A percentile compares a stretch with the other conserved stretches of the same genome.
phyloP scores from a whole-genome alignment of 257 asterid genomes.

The Nicotiana sylvestris region DNA sequence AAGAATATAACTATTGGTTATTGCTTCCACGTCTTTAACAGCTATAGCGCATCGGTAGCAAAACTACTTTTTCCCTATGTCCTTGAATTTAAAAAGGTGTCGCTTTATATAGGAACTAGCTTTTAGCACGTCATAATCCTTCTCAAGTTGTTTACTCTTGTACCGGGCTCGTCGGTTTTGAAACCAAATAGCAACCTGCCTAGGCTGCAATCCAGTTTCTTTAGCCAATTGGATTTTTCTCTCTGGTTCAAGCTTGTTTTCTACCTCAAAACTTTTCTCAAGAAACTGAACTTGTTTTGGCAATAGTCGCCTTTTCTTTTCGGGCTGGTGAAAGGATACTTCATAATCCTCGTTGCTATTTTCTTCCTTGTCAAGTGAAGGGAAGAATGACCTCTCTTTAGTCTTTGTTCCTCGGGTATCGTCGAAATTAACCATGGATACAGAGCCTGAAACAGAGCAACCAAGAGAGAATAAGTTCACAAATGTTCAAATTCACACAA shows the following conservation, averaged over 20 bases:
- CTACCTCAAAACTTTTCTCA: slow-evolving; percentile 20
- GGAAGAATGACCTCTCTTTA: slow-evolving; percentile 24
- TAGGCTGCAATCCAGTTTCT: slow-evolving; percentile 16
- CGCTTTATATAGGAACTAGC: slow-evolving; percentile 20
- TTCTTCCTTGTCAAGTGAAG: slow-evolving; percentile 33
- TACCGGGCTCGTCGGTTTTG: slow-evolving; percentile 20
- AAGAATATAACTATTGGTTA: too few relatives aligned
- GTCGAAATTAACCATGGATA: slow-evolving; percentile 49
- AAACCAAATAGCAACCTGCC: slow-evolving; percentile 24
- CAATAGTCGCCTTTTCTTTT: slow-evolving; percentile 61
- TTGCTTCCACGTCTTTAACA: too few relatives aligned
- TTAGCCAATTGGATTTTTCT: slow-evolving; percentile 14
- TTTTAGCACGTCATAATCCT: slow-evolving; percentile 36
- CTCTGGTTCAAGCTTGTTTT: slow-evolving; percentile 21
- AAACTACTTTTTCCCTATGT: too few relatives aligned
- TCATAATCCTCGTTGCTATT: slow-evolving; percentile 39
- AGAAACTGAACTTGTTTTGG: slow-evolving; percentile 31
- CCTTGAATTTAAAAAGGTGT: too few relatives aligned
- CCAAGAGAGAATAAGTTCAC: not conserved
- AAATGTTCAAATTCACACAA: not conserved
- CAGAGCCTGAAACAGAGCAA: slow-evolving; percentile 45
- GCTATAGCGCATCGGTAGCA: too few relatives aligned
- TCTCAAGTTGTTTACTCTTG: slow-evolving; percentile 17
- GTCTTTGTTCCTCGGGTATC: slow-evolving; percentile 23
- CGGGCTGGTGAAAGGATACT: slow-evolving; percentile 47